A percentile compares a stretch with the other conserved stretches of the same genome.
These are phyloP conservation scores for Cercospora beticola DNA, from an alignment of 2,329 filamentous ascomycete species.

Conservation along the genomic window DNA sequence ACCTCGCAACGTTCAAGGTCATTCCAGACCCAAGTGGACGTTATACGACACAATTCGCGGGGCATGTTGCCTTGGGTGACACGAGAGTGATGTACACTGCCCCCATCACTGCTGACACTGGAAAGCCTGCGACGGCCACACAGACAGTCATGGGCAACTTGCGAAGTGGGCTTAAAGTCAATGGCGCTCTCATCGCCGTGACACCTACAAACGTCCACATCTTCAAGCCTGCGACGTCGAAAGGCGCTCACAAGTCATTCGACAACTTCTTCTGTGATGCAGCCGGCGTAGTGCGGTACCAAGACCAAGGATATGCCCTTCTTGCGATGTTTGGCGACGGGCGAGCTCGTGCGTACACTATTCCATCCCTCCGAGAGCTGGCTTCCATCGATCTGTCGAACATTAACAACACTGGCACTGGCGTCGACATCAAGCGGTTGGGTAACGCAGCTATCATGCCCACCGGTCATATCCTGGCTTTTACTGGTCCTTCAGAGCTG, in stretches of 20 bases:
- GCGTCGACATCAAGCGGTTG: slow-evolving; percentile 72
- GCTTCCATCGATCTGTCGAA: slow-evolving; percentile 62
- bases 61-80: slow-evolving; percentile 64
- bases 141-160: slow-evolving; percentile 73
- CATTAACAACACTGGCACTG: slow-evolving; percentile 41
- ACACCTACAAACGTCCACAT: slow-evolving; percentile 74
- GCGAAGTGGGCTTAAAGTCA: slow-evolving; percentile 69
- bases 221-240: slow-evolving; percentile 79
- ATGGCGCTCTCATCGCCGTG: slow-evolving; percentile 79
- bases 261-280: slow-evolving; percentile 80
- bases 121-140: slow-evolving; percentile 72
- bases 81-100: slow-evolving; percentile 67
- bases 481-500: slow-evolving; percentile 84
- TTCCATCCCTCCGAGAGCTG: slow-evolving; percentile 87
- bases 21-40: slow-evolving; percentile 67
- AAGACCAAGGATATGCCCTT: slow-evolving; percentile 71
- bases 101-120: slow-evolving; percentile 76
- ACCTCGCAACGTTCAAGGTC: slow-evolving; percentile 85
- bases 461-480: slow-evolving; percentile 80
- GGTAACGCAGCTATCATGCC: slow-evolving; percentile 68
- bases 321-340: slow-evolving; percentile 84
- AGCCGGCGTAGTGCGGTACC: slow-evolving; percentile 72
- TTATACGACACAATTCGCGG: slow-evolving; percentile 72
- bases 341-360: slow-evolving; percentile 73
- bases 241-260: slow-evolving; percentile 90